These are phyloP conservation scores for Plectosphaerella sp. DNA, from an alignment of 2,329 filamentous ascomycete species.

Conservation along the genomic window DNA sequence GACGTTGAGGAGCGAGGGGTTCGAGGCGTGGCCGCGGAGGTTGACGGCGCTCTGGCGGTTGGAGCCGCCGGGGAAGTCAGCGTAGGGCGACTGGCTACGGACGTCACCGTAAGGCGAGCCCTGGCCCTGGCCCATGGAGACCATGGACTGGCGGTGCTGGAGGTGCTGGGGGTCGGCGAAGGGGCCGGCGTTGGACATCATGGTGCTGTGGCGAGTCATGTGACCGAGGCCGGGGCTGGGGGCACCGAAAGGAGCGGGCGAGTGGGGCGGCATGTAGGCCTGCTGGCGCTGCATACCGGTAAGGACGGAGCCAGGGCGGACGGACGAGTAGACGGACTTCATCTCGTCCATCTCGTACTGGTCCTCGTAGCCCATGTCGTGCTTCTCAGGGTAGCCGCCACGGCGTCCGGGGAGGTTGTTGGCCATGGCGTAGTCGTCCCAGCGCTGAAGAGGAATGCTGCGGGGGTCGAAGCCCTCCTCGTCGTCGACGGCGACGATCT, in stretches of 20 bases:
- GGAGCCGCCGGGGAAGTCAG: constrained; percentile 37
- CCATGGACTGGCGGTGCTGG: constrained; percentile 64
- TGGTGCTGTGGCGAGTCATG: constrained; percentile 36
- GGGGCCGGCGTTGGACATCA: constrained; percentile 33
- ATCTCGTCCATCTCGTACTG: constrained; percentile 98
- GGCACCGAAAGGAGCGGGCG: constrained; percentile 66
- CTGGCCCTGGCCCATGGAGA: constrained; percentile 53
- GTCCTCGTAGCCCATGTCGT: constrained; percentile 62
- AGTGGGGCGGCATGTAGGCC: constrained; percentile 78
- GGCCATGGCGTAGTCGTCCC: constrained; percentile 88
- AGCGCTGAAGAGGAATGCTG: constrained; percentile 88
- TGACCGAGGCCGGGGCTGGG: constrained; percentile 23
- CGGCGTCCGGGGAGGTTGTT: constrained; percentile 92
- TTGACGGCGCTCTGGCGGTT: constrained; percentile 60
- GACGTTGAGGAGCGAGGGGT: constrained; percentile 39
- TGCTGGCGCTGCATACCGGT: constrained; percentile 70
- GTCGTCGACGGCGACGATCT: constrained; percentile 80
- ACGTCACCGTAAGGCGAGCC: constrained; percentile 14
- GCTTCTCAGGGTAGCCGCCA: constrained; percentile 64
- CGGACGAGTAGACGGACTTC: constrained; percentile 91
- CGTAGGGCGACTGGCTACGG: constrained; percentile 53
- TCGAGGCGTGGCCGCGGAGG: constrained; percentile 38
- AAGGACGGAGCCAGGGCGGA: constrained; percentile 81
- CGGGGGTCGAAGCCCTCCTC: constrained; percentile 88
- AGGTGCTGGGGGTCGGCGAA: constrained; percentile 47